Evolutionary conservation across 306 rosid species (phyloP).

Genomic region (Casuarina glauca): DNA sequence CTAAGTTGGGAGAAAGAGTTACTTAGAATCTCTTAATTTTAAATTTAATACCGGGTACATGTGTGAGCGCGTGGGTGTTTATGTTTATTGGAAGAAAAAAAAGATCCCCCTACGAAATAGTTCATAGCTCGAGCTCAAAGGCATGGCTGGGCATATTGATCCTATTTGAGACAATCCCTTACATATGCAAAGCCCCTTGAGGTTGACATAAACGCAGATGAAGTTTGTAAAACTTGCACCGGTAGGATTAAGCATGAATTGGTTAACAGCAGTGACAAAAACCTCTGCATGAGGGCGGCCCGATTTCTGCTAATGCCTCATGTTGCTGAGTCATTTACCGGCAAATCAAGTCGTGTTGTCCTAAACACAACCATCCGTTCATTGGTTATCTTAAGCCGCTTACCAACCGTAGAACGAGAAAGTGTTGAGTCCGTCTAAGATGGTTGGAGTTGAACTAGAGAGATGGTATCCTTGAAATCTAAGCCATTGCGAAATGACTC

Average conservation of each 20-base stretch:
- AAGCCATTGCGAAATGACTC: background rate
- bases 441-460: background rate
- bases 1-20: too few relatives aligned
- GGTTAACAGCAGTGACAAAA: background rate
- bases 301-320: background rate
- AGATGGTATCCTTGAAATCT: background rate
- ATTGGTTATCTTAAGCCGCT: background rate
- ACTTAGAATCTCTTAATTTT: too few relatives aligned
- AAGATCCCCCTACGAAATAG: too few relatives aligned
- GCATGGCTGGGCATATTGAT: background rate
- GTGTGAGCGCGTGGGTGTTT: too few relatives aligned
- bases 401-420: background rate
- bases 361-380: background rate
- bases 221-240: background rate
- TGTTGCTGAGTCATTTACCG: background rate
- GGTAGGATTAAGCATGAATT: slow-evolving; percentile 1
- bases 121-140: background rate
- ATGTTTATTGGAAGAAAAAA: too few relatives aligned
- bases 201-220: background rate
- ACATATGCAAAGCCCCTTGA: background rate
- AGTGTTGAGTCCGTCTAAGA: background rate
- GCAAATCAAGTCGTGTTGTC: background rate
- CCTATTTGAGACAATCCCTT: background rate
- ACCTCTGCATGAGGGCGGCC: slow-evolving; percentile 10
- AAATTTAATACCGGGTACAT: too few relatives aligned